These are phyloP conservation scores for Fraxinus ornus DNA, from an alignment of 305 asterid species.

Conservation along the genomic window DNA sequence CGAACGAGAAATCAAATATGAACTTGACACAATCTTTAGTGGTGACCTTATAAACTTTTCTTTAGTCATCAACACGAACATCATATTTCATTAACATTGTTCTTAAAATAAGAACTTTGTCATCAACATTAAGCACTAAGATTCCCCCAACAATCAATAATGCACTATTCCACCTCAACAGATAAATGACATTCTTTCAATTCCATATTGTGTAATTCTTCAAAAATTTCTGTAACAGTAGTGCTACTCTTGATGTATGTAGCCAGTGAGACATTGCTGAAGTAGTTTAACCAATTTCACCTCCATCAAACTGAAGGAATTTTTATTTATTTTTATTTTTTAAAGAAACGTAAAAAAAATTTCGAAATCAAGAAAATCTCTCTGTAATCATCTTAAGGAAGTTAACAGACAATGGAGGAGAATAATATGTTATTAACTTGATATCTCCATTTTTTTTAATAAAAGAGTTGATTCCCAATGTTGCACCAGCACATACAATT, in stretches of 20 bases:
- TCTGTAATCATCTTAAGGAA: not conserved
- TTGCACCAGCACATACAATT: not conserved
- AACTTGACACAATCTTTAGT: not conserved
- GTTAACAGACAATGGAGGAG: not conserved
- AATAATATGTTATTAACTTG: not conserved
- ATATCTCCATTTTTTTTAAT: not conserved
- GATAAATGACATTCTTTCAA: not conserved
- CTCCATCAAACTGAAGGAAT: not conserved
- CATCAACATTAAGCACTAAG: not conserved
- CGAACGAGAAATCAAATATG: not conserved
- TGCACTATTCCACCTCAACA: not conserved
- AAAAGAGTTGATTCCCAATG: not conserved
- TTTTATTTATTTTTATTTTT: no score
- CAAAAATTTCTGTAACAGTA: not conserved
- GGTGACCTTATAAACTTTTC: not conserved
- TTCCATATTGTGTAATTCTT: not conserved
- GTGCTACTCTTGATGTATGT: not conserved
- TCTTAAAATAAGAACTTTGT: not conserved
- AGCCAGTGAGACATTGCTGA: not conserved
- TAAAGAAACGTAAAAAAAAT: not conserved
- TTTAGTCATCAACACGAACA: not conserved
- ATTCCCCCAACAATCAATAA: not conserved
- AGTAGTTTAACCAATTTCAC: not conserved
- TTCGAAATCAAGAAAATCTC: not conserved
- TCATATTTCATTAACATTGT: not conserved